phyloP scores from a whole-genome alignment of 1,139 yeast genomes.

The Taphrina wiesneri region DNA sequence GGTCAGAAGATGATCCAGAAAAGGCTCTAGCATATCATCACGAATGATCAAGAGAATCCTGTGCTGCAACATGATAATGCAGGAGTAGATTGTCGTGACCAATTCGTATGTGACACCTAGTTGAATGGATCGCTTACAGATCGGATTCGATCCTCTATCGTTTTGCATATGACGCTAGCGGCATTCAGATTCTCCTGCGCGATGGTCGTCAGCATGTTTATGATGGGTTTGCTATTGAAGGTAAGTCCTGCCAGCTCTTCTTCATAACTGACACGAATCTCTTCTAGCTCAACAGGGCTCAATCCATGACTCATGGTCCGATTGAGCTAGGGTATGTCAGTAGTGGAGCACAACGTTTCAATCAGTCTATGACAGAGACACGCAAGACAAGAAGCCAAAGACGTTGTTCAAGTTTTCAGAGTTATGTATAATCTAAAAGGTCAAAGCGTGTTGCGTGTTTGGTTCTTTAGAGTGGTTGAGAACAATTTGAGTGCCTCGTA shows the following conservation, averaged over 20 bases:
- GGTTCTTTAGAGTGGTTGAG: not conserved
- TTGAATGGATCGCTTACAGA: conserved; percentile 15
- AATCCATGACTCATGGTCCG: conserved; percentile 13
- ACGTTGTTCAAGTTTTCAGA: conserved; percentile 14
- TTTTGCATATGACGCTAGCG: conserved; percentile 75
- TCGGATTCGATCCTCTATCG: conserved; percentile 52
- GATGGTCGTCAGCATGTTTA: conserved; percentile 76
- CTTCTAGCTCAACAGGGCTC: conserved; percentile 42
- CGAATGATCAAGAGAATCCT: not conserved
- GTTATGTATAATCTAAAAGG: conserved; percentile 11
- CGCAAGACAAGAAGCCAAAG: conserved; percentile 1
- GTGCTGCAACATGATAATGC: not conserved
- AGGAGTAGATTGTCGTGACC: not conserved
- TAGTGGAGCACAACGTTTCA: not conserved
- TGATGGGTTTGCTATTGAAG: conserved; percentile 85
- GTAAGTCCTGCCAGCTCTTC: conserved; percentile 73
- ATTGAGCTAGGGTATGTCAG: not conserved
- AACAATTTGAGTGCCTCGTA: too few relatives aligned
- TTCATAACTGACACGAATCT: conserved; percentile 63
- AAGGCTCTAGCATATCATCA: not conserved
- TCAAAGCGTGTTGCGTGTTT: conserved; percentile 1
- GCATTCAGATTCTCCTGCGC: conserved; percentile 79
- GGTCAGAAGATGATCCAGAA: not conserved
- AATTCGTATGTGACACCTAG: not conserved
- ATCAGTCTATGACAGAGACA: conserved; percentile 2